Evolutionary conservation across 768 basidiomycete species (phyloP).

Genomic region (Leccinum incarnatum): DNA sequence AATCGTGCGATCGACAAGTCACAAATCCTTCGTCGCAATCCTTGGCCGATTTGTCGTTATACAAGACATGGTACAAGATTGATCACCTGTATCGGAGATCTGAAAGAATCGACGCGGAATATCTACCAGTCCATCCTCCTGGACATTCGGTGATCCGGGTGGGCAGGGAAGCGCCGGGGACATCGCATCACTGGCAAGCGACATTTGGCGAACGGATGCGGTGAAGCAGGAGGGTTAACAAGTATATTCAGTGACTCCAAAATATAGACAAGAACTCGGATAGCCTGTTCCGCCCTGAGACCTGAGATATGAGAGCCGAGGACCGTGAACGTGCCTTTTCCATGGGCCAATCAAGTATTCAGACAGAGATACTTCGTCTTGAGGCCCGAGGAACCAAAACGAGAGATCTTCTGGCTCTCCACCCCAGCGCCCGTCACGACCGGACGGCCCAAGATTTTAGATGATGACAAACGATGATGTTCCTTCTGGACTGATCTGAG

Average conservation of each 20-base stretch:
- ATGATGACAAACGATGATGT: not conserved
- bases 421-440: not conserved
- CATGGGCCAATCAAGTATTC: not conserved
- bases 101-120: constrained; percentile 3
- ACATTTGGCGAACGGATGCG: not conserved
- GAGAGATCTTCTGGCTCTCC: not conserved
- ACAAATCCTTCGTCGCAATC: not conserved
- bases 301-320: not conserved
- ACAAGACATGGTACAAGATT: not conserved
- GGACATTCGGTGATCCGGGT: not conserved
- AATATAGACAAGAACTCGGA: not conserved
- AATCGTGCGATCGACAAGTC: not conserved
- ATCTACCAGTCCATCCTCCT: not conserved
- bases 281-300: not conserved
- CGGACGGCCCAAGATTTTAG: not conserved
- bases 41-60: not conserved
- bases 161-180: constrained; percentile 11
- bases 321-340: not conserved
- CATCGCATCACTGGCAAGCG: constrained; percentile 12
- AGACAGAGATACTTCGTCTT: not conserved
- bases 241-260: constrained; percentile 1
- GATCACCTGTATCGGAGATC: constrained; percentile 7
- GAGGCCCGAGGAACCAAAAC: not conserved
- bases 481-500: not conserved
- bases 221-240: not conserved